Conservation (phyloP, 345 rosid genomes). For the Eucalyptus pauciflora region DNA sequence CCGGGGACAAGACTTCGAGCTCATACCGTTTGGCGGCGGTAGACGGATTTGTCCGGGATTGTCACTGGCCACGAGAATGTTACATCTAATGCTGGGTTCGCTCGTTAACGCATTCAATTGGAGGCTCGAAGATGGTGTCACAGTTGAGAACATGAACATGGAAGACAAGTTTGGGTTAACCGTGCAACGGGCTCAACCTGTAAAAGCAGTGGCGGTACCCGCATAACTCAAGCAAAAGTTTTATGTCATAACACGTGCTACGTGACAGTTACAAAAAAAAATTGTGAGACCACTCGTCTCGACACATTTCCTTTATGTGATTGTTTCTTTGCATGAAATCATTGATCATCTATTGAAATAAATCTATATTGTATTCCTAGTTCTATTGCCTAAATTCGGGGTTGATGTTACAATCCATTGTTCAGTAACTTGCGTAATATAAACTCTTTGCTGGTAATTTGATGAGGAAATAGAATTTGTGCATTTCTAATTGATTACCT, state of each 20-base stretch:
- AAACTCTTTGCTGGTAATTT: neutral
- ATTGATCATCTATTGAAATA: neutral
- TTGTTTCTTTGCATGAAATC: neutral
- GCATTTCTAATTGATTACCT: neutral
- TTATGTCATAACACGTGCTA: neutral
- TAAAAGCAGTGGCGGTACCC: neutral
- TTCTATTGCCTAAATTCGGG: neutral
- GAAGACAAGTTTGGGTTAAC: slow-evolving; percentile 24
- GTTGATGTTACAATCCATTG: neutral
- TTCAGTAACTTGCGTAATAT: too few species aligned
- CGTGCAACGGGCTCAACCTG: neutral
- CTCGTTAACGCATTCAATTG: slow-evolving; percentile 31
- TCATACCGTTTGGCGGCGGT: slow-evolving; percentile 33
- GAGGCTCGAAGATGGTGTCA: slow-evolving; percentile 8
- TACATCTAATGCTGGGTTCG: slow-evolving; percentile 23
- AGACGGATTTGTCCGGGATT: slow-evolving; percentile 38
- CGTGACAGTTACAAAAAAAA: neutral
- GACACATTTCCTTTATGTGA: neutral
- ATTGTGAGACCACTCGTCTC: neutral
- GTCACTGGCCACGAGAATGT: slow-evolving; percentile 24
- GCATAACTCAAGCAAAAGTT: neutral
- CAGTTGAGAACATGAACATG: neutral
- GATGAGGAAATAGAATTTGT: neutral
- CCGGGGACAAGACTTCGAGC: slow-evolving; percentile 15
- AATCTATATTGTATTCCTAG: neutral